Evolutionary conservation across 345 rosid genomes (phyloP).

Genomic region (Pugionium dolabratum): DNA sequence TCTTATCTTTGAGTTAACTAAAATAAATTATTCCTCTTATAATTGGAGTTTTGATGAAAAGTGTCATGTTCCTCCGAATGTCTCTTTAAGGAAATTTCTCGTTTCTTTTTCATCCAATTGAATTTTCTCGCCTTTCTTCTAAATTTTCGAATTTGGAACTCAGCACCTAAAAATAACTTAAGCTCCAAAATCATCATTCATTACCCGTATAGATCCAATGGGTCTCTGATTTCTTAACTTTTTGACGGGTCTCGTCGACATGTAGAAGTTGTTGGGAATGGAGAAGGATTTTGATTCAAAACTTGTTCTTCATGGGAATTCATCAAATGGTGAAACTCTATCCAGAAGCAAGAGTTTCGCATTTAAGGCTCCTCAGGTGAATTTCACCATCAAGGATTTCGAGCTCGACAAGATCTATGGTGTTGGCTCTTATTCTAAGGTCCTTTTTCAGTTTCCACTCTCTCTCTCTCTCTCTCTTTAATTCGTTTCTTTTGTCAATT

Average conservation of each 20-base stretch:
- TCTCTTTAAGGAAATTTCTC: slow-evolving; percentile 37
- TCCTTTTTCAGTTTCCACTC: neutral
- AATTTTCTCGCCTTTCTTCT: slow-evolving; percentile 7
- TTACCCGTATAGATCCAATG: slow-evolving; percentile 13
- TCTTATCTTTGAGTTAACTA: too few species aligned
- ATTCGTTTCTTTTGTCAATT: too few species aligned
- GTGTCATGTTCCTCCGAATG: slow-evolving; percentile 35
- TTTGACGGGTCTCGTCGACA: neutral
- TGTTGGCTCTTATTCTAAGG: slow-evolving; percentile 98
- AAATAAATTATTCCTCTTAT: too few species aligned
- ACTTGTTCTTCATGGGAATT: slow-evolving; percentile 67
- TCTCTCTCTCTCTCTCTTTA: neutral
- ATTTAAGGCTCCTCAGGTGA: slow-evolving; percentile 98
- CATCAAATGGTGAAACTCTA: slow-evolving; percentile 27
- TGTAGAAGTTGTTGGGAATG: slow-evolving; percentile 71
- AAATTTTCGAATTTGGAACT: slow-evolving; percentile 29
- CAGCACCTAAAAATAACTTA: slow-evolving; percentile 3
- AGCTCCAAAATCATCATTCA: neutral
- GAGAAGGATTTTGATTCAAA: slow-evolving; percentile 94
- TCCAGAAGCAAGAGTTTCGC: slow-evolving; percentile 73
- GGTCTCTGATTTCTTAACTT: neutral
- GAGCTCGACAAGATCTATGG: slow-evolving; percentile 98
- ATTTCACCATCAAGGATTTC: slow-evolving; percentile 78
- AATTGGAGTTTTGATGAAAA: neutral
- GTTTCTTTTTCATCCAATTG: slow-evolving; percentile 1